phyloP scores from a whole-genome alignment of 2,329 filamentous ascomycete species.

The Cladobotryum protrusum region DNA sequence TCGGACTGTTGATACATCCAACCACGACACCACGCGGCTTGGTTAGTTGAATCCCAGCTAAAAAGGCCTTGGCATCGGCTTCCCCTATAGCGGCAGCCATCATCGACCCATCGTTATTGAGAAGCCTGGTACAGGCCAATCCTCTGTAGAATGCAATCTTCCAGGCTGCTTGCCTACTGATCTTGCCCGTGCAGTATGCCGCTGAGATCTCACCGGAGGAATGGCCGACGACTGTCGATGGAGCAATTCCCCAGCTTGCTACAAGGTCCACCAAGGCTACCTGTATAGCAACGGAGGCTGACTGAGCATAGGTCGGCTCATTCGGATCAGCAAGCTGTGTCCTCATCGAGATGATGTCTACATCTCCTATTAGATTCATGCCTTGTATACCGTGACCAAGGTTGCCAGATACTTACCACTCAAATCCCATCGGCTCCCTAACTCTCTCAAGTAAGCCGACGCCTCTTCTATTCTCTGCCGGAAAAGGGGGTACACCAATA shows the following conservation, averaged over 20 bases:
- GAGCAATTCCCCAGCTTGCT: slow-evolving; percentile 22
- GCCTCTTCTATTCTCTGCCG: background rate
- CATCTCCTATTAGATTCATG: too few relatives aligned
- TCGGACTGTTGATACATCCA: slow-evolving; percentile 26
- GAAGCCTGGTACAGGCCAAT: background rate
- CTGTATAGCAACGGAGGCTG: slow-evolving; percentile 24
- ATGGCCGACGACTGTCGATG: slow-evolving; percentile 37
- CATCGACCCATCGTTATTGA: background rate
- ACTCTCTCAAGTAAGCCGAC: background rate
- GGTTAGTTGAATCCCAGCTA: background rate
- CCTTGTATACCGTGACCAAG: too few relatives aligned
- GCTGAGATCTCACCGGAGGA: slow-evolving; percentile 45
- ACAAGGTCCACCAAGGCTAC: slow-evolving; percentile 23
- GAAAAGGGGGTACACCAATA: background rate
- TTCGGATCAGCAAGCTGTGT: too few relatives aligned
- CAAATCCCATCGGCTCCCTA: background rate
- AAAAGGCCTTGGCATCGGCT: background rate
- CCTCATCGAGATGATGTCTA: too few relatives aligned
- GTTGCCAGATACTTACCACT: too few relatives aligned
- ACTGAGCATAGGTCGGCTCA: slow-evolving; percentile 14
- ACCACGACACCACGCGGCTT: slow-evolving; percentile 22
- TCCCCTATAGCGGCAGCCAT: background rate
- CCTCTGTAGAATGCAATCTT: slow-evolving; percentile 3
- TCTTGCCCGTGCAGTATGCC: slow-evolving; percentile 40
- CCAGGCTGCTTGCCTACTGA: slow-evolving; percentile 23